Evolutionary conservation across 495 filamentous ascomycete genomes (phyloP).

Genomic region (Penicillium lagena): DNA sequence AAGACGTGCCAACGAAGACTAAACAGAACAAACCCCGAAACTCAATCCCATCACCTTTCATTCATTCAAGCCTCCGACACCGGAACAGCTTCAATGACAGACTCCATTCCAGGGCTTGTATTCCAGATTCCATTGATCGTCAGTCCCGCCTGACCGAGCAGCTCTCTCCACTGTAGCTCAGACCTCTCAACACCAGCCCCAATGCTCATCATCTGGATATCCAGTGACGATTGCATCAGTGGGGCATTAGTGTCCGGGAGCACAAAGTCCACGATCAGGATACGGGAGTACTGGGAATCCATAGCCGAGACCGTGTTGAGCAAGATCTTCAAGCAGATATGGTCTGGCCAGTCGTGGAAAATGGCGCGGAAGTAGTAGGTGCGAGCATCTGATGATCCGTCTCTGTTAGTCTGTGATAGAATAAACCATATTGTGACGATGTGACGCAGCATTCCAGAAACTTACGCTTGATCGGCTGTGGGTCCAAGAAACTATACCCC

Average conservation of each 20-base stretch:
- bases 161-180: constrained; percentile 27
- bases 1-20: too few species aligned
- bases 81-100: constrained; percentile 27
- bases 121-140: constrained; percentile 24
- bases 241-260: constrained; percentile 27
- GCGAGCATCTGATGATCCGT: constrained; percentile 13
- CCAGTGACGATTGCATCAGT: constrained; percentile 28
- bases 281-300: constrained; percentile 5
- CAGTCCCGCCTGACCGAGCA: constrained; percentile 27
- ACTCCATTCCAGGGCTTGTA: constrained; percentile 26
- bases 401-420: too few species aligned
- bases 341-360: constrained; percentile 41
- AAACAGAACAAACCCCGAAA: too few species aligned
- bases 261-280: constrained; percentile 34
- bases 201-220: constrained; percentile 42
- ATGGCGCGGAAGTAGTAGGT: constrained; percentile 39
- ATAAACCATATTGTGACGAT: constrained; percentile 11
- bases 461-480: constrained; percentile 7
- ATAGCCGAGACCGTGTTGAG: constrained; percentile 20
- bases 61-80: too few species aligned
- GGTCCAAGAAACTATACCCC: constrained; percentile 11
- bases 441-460: constrained; percentile 23
- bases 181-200: constrained; percentile 35
- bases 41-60: too few species aligned
- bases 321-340: constrained; percentile 23